Conservation (phyloP, 306 rosid species). For the Arachis stenosperma region DNA sequence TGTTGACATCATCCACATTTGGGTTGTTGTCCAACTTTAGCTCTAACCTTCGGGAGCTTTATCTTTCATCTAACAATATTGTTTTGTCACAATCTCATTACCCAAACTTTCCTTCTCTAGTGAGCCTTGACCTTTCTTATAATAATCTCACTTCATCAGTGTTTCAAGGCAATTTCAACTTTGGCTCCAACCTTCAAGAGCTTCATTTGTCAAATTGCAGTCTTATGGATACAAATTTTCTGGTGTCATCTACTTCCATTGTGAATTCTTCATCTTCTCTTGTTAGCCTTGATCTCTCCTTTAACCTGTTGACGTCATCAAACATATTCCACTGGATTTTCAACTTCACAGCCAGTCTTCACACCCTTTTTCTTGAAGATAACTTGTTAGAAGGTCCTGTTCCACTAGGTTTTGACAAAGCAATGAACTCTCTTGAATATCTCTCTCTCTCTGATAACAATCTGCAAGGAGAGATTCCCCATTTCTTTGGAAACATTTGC, state of each 20-base stretch:
- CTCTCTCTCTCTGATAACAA: fast-evolving
- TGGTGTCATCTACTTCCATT: too few relatives aligned
- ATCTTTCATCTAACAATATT: neutral
- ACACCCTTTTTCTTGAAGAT: neutral
- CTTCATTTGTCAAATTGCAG: neutral
- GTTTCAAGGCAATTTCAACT: neutral
- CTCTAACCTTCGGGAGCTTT: neutral
- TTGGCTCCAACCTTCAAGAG: neutral
- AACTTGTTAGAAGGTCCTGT: neutral
- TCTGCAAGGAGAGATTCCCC: conserved; percentile 2
- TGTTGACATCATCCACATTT: neutral
- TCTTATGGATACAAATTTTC: too few relatives aligned
- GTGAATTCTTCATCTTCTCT: neutral
- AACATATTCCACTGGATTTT: neutral
- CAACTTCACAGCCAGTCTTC: neutral
- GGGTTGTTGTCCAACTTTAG: neutral
- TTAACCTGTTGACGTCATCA: neutral
- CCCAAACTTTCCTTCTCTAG: neutral
- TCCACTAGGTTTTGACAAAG: neutral
- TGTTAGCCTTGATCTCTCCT: neutral
- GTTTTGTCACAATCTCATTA: neutral
- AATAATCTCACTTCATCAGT: neutral
- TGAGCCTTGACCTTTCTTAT: conserved; percentile 22
- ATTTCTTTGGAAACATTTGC: conserved; percentile 13
- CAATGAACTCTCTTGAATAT: neutral